Evolutionary conservation across 1,139 yeast genomes (phyloP).

Genomic region (Blastobotrys aristatus): DNA sequence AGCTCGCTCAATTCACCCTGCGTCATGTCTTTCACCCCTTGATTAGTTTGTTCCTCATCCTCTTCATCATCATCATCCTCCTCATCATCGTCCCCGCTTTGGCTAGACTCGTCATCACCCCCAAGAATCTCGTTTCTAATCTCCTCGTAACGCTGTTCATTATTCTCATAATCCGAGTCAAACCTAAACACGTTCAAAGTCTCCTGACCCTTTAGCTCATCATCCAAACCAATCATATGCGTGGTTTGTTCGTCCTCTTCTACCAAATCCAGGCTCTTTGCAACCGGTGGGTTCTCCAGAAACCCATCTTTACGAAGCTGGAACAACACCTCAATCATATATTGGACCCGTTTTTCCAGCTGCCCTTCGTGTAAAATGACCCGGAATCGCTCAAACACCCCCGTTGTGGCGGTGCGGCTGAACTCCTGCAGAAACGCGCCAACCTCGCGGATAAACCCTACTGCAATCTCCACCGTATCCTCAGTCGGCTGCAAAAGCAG

Average conservation of each 20-base stretch:
- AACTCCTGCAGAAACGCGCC: slow-evolving; percentile 44
- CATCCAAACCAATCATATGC: slow-evolving; percentile 57
- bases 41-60: slow-evolving; percentile 6
- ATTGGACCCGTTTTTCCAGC: slow-evolving; percentile 43
- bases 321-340: slow-evolving; percentile 50
- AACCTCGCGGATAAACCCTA: slow-evolving; percentile 40
- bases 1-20: slow-evolving; percentile 56
- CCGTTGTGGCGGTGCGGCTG: slow-evolving; percentile 43
- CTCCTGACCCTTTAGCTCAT: slow-evolving; percentile 44
- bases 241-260: slow-evolving; percentile 59
- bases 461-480: slow-evolving; percentile 48
- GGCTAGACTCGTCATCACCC: slow-evolving; percentile 24
- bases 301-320: slow-evolving; percentile 48
- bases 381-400: slow-evolving; percentile 59
- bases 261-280: slow-evolving; percentile 51
- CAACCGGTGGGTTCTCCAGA: slow-evolving; percentile 40
- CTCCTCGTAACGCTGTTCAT: slow-evolving; percentile 43
- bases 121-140: slow-evolving; percentile 46
- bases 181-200: slow-evolving; percentile 47
- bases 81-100: slow-evolving; percentile 28
- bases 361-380: slow-evolving; percentile 53
- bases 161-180: slow-evolving; percentile 50
- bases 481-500: slow-evolving; percentile 51
- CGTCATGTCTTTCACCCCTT: slow-evolving; percentile 58
- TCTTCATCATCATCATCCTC: slow-evolving; percentile 20